These are phyloP conservation scores for Brasilioporus rufonigricans DNA, from an alignment of 768 basidiomycete genomes.

Conservation along the genomic window DNA sequence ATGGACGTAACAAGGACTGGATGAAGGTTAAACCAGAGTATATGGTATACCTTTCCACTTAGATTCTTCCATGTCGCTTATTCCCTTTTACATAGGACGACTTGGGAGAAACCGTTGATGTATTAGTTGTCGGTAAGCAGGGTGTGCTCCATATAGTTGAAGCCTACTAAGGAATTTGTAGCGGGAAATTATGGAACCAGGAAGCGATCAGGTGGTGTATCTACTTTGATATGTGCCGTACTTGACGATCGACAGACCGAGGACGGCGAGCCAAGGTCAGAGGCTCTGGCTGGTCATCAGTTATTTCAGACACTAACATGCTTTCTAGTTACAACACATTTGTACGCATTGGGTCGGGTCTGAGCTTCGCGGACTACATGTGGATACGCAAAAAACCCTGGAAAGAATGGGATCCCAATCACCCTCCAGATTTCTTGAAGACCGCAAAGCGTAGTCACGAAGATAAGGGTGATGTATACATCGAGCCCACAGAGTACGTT, in stretches of 20 bases:
- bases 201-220: conserved; percentile 83
- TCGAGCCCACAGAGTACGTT: conserved; percentile 82
- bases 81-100: conserved; percentile 55
- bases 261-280: conserved; percentile 61
- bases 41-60: conserved; percentile 49
- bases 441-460: conserved; percentile 61
- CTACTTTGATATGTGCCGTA: conserved; percentile 86
- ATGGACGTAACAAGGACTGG: conserved; percentile 90
- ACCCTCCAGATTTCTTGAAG: conserved; percentile 67
- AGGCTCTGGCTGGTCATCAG: background rate
- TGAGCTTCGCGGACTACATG: conserved; percentile 82
- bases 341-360: conserved; percentile 85
- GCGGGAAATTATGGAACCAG: conserved; percentile 89
- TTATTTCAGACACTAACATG: background rate
- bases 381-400: conserved; percentile 83
- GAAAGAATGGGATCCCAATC: conserved; percentile 74
- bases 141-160: background rate
- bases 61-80: background rate
- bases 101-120: conserved; percentile 90
- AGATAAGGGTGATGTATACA: conserved; percentile 88
- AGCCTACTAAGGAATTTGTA: conserved; percentile 24
- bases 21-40: conserved; percentile 93
- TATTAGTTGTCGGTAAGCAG: conserved; percentile 78
- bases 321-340: conserved; percentile 75
- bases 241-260: conserved; percentile 64